Percentiles rank a stretch among this genome's conserved stretches.
phyloP scores from a whole-genome alignment of 2,329 filamentous ascomycete species.

The Colletotrichum musae region DNA sequence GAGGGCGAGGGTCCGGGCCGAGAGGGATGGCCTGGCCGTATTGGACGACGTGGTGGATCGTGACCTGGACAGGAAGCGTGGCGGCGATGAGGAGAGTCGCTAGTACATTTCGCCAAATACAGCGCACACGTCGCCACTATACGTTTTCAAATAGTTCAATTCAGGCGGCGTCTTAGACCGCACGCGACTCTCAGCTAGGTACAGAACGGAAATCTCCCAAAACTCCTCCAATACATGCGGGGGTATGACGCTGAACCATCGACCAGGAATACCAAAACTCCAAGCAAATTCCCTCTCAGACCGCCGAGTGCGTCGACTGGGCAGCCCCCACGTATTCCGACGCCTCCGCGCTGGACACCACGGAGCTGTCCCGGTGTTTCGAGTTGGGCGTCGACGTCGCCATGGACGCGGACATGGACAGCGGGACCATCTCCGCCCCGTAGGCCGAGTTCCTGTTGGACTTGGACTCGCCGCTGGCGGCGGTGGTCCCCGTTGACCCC shows the following conservation, averaged over 20 bases:
- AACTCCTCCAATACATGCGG: too few species aligned
- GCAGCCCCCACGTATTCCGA: background rate
- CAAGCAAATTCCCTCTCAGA: background rate
- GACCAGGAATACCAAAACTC: background rate
- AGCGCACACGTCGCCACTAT: too few species aligned
- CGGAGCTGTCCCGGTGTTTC: conserved; percentile 1
- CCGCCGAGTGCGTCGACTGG: background rate
- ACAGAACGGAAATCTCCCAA: too few species aligned
- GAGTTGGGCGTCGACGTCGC: background rate
- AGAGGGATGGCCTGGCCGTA: conserved; percentile 56
- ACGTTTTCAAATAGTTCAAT: too few species aligned
- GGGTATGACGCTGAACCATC: background rate
- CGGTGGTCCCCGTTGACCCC: too few species aligned
- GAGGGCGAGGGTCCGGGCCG: conserved; percentile 56
- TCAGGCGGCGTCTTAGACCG: too few species aligned
- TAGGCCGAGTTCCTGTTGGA: background rate
- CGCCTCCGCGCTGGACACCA: background rate
- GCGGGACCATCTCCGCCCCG: background rate
- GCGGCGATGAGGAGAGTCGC: conserved; percentile 3
- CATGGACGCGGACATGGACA: background rate
- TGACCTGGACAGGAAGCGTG: conserved; percentile 35
- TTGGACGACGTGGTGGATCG: conserved; percentile 57
- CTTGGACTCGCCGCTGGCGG: background rate
- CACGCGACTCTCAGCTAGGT: too few species aligned
- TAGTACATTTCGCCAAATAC: background rate